These are phyloP conservation scores for Mercurialis annua DNA, from an alignment of 345 rosid genomes.

Conservation along the genomic window DNA sequence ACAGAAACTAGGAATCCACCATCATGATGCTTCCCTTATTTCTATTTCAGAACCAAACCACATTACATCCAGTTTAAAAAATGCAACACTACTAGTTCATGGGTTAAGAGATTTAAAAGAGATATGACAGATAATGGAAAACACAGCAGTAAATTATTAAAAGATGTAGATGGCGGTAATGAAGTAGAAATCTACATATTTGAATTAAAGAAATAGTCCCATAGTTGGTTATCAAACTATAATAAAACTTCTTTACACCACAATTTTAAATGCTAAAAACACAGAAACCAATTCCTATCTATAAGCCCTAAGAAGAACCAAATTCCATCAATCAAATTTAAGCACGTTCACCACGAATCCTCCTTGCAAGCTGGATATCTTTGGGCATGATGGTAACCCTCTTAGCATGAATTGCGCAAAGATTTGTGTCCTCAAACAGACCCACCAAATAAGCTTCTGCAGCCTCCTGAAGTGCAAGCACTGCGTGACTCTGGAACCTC, in stretches of 20 bases:
- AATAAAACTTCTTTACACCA: background rate
- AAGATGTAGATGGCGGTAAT: too few relatives aligned
- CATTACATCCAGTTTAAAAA: too few relatives aligned
- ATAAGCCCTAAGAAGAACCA: background rate
- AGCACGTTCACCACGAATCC: slow-evolving; percentile 13
- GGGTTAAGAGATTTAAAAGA: too few relatives aligned
- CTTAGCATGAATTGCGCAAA: slow-evolving; percentile 11
- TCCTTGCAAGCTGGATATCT: slow-evolving; percentile 6
- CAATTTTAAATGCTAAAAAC: background rate
- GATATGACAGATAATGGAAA: too few relatives aligned
- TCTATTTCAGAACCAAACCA: too few relatives aligned
- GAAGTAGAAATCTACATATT: too few relatives aligned
- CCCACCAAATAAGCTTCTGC: slow-evolving; percentile 9
- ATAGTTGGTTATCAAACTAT: background rate
- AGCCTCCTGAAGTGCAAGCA: slow-evolving; percentile 11
- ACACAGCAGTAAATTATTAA: too few relatives aligned
- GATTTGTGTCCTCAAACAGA: slow-evolving; percentile 9
- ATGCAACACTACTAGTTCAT: too few relatives aligned
- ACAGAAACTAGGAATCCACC: too few relatives aligned
- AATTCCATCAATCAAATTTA: background rate
- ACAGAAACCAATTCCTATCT: background rate
- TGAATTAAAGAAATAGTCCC: background rate
- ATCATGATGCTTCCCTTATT: too few relatives aligned
- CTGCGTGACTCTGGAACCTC: slow-evolving; percentile 14
- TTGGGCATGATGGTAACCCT: slow-evolving; percentile 6